Evolutionary conservation across 139 green algal species (phyloP), one percentile per base, ranked within the genome.

Genomic region (Desmodesmus armatus): DNA sequence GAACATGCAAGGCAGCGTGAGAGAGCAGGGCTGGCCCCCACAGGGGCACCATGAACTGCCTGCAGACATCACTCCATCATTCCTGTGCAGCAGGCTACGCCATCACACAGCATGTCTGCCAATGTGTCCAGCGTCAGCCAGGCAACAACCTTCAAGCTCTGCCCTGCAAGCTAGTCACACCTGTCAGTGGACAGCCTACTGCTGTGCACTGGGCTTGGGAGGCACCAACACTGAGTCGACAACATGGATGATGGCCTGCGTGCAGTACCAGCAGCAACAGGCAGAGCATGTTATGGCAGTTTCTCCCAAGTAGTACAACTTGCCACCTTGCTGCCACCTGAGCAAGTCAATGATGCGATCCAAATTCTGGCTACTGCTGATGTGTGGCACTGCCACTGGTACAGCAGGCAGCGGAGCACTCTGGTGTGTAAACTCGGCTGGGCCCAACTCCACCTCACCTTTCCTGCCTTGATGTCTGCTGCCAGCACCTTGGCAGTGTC

Each of bases 161-260:
- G n/a, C n/a, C n/a, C n/a, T n/a, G n/a, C n/a, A n/a, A n/a, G n/a
- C n/a, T n/a, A 55, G 13, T 55, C 47, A 55, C 9, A 7, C 13
- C 47, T 21, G 47, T 55, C 47, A 55, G 9, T 21, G 31, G 5
- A 17, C 33, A n/a, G 71, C 53, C 31, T 69, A 44, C 39, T 41
- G 43, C 41, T 79, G 7, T 37, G 19, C 21, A 2, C 58, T 43
- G 17, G 77, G 77, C 77, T 84, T 69, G 67, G 80, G 80, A 21
- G 80, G 80, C 44, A 85, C 31, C 80, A 85, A 66, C 63, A 85
- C 80, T 3, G 65, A 49, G 47, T 85, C 80, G 7, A 85, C 37
- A 53, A 85, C 67, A 27, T 85, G 67, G 47, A 85, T 85, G 33
- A 85, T 40, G 19, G 80, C 23, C 80, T 85, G 78, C 58, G 41